phyloP scores from a whole-genome alignment of 2,329 filamentous ascomycete species.

The Ramularia collo-cygni region DNA sequence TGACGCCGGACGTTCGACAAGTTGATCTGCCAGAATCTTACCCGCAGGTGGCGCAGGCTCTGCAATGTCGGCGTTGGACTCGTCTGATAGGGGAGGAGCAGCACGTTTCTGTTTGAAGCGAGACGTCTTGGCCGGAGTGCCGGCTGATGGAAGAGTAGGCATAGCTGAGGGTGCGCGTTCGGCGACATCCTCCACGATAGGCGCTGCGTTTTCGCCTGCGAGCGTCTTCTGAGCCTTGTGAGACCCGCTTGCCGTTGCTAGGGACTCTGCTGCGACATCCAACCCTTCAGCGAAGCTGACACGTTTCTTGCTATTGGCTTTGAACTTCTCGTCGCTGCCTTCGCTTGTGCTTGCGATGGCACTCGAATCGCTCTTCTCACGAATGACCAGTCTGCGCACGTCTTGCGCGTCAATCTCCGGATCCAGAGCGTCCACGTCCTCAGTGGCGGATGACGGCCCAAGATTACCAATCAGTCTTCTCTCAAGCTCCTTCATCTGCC shows the following conservation, averaged over 20 bases:
- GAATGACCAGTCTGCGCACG: constrained; percentile 49
- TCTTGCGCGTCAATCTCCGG: constrained; percentile 45
- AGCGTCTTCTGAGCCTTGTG: constrained; percentile 22
- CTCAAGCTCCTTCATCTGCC: constrained; percentile 81
- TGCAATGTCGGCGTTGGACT: constrained; percentile 6
- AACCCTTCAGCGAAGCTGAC: constrained; percentile 73
- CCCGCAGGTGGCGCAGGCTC: constrained; percentile 18
- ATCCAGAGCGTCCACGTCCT: constrained; percentile 30
- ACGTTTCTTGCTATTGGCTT: constrained; percentile 50
- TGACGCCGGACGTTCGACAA: constrained; percentile 44
- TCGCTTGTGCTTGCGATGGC: constrained; percentile 10
- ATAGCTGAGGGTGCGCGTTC: constrained; percentile 31
- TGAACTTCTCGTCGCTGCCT: constrained; percentile 25
- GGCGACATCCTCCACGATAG: constrained; percentile 34
- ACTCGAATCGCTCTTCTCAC: constrained; percentile 25
- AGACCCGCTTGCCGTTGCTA: constrained; percentile 17
- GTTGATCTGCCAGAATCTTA: constrained; percentile 40
- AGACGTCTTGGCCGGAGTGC: constrained; percentile 32
- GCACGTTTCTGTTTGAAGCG: constrained; percentile 33
- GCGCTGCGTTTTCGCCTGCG: constrained; percentile 19
- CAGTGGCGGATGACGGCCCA: constrained; percentile 40
- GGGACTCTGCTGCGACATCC: constrained; percentile 55
- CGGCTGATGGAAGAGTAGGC: constrained; percentile 10
- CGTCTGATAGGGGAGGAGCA: background rate
- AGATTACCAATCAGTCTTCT: constrained; percentile 61